Percentiles rank a stretch among this genome's conserved stretches.
These are phyloP conservation scores for Macrolepiota dolichaula DNA, from an alignment of 768 basidiomycete species.

Conservation along the genomic window DNA sequence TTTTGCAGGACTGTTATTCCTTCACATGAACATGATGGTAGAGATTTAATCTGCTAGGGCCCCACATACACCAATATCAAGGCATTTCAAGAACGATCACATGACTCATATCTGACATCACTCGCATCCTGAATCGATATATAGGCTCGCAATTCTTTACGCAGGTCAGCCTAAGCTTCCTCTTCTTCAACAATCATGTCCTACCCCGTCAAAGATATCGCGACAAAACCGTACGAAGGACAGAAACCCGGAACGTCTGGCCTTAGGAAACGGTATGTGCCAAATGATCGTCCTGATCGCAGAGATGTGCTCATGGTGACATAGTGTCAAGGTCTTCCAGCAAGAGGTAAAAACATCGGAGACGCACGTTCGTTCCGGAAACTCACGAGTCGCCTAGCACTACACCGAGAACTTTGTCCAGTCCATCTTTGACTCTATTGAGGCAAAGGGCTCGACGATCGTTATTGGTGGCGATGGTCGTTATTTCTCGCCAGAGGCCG, in stretches of 20 bases:
- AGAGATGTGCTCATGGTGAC: constrained; percentile 19
- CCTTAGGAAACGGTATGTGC: constrained; percentile 82
- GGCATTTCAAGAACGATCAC: constrained; percentile 23
- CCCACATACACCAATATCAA: background rate
- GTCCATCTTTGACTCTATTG: constrained; percentile 89
- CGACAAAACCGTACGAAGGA: constrained; percentile 86
- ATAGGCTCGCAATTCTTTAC: background rate
- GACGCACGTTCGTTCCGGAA: background rate
- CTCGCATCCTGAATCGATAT: constrained; percentile 10
- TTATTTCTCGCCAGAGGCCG: constrained; percentile 80
- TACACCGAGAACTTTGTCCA: constrained; percentile 99
- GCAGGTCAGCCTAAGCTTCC: background rate
- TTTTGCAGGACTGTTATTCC: background rate
- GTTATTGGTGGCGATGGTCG: constrained; percentile 98
- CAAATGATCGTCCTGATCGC: constrained; percentile 5
- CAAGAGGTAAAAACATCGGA: constrained; percentile 63
- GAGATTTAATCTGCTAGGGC: background rate
- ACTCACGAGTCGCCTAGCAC: constrained; percentile 47
- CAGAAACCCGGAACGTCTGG: constrained; percentile 99
- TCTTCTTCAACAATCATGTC: constrained; percentile 30
- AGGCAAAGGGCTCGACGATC: constrained; percentile 73
- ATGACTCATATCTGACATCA: constrained; percentile 29
- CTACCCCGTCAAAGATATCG: constrained; percentile 57
- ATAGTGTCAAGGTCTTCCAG: constrained; percentile 96
- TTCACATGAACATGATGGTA: background rate